phyloP scores from a whole-genome alignment of 2,329 filamentous ascomycete species.

The Hymenoscyphus linearis region DNA sequence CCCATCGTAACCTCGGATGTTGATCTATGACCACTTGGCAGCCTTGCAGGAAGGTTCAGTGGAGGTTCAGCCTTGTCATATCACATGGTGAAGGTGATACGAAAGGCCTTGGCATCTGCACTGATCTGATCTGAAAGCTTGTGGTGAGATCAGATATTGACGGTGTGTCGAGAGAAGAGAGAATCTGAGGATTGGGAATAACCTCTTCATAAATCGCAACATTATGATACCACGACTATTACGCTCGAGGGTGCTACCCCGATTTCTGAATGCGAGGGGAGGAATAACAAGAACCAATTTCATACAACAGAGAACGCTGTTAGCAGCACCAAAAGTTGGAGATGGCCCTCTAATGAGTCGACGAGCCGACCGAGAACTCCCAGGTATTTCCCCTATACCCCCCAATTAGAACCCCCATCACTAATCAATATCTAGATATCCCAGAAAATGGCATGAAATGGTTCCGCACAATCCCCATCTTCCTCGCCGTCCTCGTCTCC shows the following conservation, averaged over 20 bases:
- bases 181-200: neutral
- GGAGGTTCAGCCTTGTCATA: conserved; percentile 5
- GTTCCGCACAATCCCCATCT: conserved; percentile 73
- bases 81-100: conserved; percentile 3
- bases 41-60: neutral
- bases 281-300: neutral
- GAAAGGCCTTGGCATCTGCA: neutral
- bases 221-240: conserved; percentile 30
- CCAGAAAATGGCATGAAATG: conserved; percentile 44
- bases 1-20: neutral
- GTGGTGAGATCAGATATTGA: neutral
- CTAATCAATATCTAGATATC: conserved; percentile 19
- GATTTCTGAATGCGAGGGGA: conserved; percentile 7
- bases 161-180: neutral
- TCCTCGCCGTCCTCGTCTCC: conserved; percentile 63
- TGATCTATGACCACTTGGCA: neutral
- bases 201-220: neutral
- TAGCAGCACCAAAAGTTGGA: conserved; percentile 52
- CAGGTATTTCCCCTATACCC: conserved; percentile 44
- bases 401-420: neutral
- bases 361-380: conserved; percentile 60
- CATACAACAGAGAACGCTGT: conserved; percentile 41
- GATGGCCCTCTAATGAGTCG: conserved; percentile 62
- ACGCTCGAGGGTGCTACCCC: conserved; percentile 22
- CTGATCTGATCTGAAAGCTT: neutral